These are phyloP conservation scores for Taphrina confusa DNA, from an alignment of 1,139 yeast genomes.

Conservation along the genomic window DNA sequence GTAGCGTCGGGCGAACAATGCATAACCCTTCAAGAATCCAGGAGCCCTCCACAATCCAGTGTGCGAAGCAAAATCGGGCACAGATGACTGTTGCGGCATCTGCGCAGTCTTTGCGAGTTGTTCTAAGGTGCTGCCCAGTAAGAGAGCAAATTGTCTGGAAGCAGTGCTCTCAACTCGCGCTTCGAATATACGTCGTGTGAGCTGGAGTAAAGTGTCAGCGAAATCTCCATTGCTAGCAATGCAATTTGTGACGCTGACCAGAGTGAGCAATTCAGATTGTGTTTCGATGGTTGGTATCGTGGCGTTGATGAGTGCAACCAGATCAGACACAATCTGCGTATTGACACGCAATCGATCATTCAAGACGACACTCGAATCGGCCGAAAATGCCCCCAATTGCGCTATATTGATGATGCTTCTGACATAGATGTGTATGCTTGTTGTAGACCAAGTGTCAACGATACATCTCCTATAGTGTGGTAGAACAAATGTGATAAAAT, in stretches of 20 bases:
- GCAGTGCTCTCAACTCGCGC: not conserved
- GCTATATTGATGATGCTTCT: conserved; percentile 8
- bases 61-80: not conserved
- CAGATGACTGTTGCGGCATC: not conserved
- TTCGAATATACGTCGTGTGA: not conserved
- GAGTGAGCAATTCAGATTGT: not conserved
- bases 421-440: not conserved
- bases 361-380: not conserved
- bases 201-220: not conserved
- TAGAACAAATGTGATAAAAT: conserved; percentile 7
- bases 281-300: not conserved
- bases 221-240: not conserved
- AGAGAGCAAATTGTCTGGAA: not conserved
- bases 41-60: conserved; percentile 18
- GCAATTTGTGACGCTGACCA: not conserved
- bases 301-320: not conserved
- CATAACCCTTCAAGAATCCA: conserved; percentile 10
- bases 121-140: conserved; percentile 14
- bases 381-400: not conserved
- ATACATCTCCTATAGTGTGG: conserved; percentile 13
- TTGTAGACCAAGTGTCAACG: not conserved
- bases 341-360: conserved; percentile 7
- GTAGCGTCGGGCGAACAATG: not conserved
- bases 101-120: not conserved
- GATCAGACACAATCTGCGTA: not conserved